Evolutionary conservation across 495 filamentous ascomycete genomes (phyloP).

Genomic region (Choiromyces venosus): DNA sequence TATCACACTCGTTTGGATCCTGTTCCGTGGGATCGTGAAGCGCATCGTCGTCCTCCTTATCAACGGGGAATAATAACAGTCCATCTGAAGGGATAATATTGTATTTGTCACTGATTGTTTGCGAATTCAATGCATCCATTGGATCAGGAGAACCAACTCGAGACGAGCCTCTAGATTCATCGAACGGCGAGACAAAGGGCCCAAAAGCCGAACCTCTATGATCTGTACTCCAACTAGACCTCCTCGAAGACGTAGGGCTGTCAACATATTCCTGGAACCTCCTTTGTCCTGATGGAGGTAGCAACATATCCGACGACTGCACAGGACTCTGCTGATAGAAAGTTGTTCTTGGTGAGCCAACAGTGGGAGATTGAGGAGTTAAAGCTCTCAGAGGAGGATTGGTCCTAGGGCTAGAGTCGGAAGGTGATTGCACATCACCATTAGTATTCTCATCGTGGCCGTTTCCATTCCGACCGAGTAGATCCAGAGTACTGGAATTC

Average conservation of each 20-base stretch:
- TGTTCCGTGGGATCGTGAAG: slow-evolving; percentile 68
- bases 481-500: slow-evolving; percentile 17
- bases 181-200: slow-evolving; percentile 52
- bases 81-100: slow-evolving; percentile 65
- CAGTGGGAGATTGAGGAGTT: slow-evolving; percentile 10
- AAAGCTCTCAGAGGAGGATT: slow-evolving; percentile 6
- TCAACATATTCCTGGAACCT: slow-evolving; percentile 20
- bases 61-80: slow-evolving; percentile 64
- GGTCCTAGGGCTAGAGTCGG: neutral
- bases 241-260: slow-evolving; percentile 48
- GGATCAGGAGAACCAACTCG: slow-evolving; percentile 44
- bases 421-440: neutral
- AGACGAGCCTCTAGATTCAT: slow-evolving; percentile 31
- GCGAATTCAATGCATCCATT: slow-evolving; percentile 61
- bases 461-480: slow-evolving; percentile 7
- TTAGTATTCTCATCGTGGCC: neutral
- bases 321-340: slow-evolving; percentile 21
- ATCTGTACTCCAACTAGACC: slow-evolving; percentile 61
- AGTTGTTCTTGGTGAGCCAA: neutral
- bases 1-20: slow-evolving; percentile 58
- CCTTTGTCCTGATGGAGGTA: slow-evolving; percentile 9
- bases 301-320: slow-evolving; percentile 26
- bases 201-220: slow-evolving; percentile 51
- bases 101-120: slow-evolving; percentile 73
- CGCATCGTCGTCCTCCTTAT: slow-evolving; percentile 74